phyloP scores from a whole-genome alignment of 2,329 filamentous ascomycete species.

The Gaeumannomyces sp. region DNA sequence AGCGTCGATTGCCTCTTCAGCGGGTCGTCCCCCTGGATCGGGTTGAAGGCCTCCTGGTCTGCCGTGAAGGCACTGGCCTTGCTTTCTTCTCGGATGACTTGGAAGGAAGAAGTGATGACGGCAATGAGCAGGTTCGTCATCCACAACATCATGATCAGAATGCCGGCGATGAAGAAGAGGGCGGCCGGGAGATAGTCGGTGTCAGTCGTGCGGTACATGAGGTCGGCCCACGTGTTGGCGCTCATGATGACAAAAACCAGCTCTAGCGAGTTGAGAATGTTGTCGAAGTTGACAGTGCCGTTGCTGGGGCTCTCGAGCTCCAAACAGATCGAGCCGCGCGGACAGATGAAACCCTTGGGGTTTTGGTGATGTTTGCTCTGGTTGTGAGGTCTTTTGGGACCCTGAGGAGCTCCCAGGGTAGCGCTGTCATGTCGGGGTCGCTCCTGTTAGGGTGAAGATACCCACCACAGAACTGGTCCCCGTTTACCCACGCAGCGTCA shows the following conservation, averaged over 20 bases:
- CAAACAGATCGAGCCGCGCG: slow-evolving; percentile 74
- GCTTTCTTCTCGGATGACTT: slow-evolving; percentile 95
- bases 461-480: slow-evolving; percentile 79
- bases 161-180: slow-evolving; percentile 66
- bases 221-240: slow-evolving; percentile 90
- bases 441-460: slow-evolving; percentile 57
- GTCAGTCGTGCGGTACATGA: slow-evolving; percentile 89
- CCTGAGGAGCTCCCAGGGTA: slow-evolving; percentile 59
- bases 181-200: slow-evolving; percentile 86
- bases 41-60: slow-evolving; percentile 45
- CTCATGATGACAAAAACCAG: slow-evolving; percentile 98
- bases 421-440: slow-evolving; percentile 31
- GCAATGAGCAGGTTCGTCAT: slow-evolving; percentile 91
- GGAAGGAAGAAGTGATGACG: slow-evolving; percentile 97
- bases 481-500: slow-evolving; percentile 52
- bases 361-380: slow-evolving; percentile 42
- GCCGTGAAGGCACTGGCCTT: slow-evolving; percentile 88
- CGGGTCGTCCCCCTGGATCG: slow-evolving; percentile 33
- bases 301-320: slow-evolving; percentile 74
- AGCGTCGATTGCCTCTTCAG: slow-evolving; percentile 41
- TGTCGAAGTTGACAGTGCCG: slow-evolving; percentile 88
- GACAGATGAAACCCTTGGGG: slow-evolving; percentile 85
- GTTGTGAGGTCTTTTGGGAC: slow-evolving; percentile 33
- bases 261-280: slow-evolving; percentile 86
- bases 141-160: slow-evolving; percentile 94